These are phyloP conservation scores for Tylopilus plumbeoviolaceoides DNA, from an alignment of 768 basidiomycete species.

Conservation along the genomic window DNA sequence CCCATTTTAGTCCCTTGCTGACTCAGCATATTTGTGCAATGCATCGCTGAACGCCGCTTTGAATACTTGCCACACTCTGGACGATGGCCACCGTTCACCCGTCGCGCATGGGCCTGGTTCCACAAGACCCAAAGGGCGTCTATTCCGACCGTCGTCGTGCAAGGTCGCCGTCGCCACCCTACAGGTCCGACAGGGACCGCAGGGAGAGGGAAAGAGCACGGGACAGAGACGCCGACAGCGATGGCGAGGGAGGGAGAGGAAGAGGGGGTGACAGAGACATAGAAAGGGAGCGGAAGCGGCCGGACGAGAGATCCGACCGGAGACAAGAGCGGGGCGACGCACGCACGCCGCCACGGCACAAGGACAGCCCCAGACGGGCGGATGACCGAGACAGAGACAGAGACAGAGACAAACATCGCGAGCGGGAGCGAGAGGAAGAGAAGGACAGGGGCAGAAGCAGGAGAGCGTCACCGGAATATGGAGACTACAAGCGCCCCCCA, in stretches of 20 bases:
- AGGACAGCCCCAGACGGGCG: neutral
- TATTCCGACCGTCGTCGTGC: constrained; percentile 23
- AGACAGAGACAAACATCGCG: constrained; percentile 8
- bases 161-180: constrained; percentile 45
- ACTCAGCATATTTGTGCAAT: constrained; percentile 10
- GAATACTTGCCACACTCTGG: neutral
- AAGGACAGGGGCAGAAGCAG: constrained; percentile 9
- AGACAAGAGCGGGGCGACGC: neutral
- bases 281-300: neutral
- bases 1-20: constrained; percentile 3
- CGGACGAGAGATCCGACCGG: constrained; percentile 3
- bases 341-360: constrained; percentile 4
- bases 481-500: constrained; percentile 48
- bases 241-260: constrained; percentile 7
- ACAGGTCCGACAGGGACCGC: constrained; percentile 28
- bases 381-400: constrained; percentile 5
- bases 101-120: constrained; percentile 64
- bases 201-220: constrained; percentile 23
- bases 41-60: too few species aligned
- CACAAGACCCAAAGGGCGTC: constrained; percentile 34
- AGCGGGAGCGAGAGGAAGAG: constrained; percentile 25
- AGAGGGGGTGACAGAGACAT: neutral
- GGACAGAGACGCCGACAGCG: constrained; percentile 26
- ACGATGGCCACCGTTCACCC: constrained; percentile 73
- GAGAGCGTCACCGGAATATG: constrained; percentile 56